Evolutionary conservation across 768 basidiomycete species (phyloP).

Genomic region (Nevesoporus exiguus): DNA sequence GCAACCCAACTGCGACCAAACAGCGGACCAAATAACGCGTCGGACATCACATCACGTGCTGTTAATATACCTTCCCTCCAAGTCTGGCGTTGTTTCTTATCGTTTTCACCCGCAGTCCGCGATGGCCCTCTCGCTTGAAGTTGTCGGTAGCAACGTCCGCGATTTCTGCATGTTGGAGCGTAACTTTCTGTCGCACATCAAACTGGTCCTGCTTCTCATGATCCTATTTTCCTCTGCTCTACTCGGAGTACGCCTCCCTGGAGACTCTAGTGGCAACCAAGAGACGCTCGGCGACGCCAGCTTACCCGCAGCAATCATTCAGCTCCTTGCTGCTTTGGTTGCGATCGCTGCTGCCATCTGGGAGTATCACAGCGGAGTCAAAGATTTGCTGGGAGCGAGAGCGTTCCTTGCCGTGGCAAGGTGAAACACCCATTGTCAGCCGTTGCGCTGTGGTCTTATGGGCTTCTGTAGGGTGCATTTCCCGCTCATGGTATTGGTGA

Average conservation of each 20-base stretch:
- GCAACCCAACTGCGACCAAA: slow-evolving; percentile 42
- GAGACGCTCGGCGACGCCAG: slow-evolving; percentile 29
- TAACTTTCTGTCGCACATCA: slow-evolving; percentile 67
- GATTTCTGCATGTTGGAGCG: slow-evolving; percentile 80
- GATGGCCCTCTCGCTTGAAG: slow-evolving; percentile 33
- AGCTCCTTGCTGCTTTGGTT: slow-evolving; percentile 50
- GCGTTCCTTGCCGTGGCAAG: slow-evolving; percentile 59
- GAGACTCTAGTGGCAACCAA: slow-evolving; percentile 23
- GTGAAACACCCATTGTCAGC: slow-evolving; percentile 34
- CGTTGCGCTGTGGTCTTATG: slow-evolving; percentile 3
- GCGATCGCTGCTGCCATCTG: slow-evolving; percentile 56
- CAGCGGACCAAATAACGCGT: slow-evolving; percentile 34
- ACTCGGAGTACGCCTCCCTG: slow-evolving; percentile 56
- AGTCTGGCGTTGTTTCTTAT: neutral
- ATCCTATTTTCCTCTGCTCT: slow-evolving; percentile 63
- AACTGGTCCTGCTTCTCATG: slow-evolving; percentile 60
- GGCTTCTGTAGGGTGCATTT: slow-evolving; percentile 43
- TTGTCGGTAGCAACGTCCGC: slow-evolving; percentile 59
- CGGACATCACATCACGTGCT: slow-evolving; percentile 16
- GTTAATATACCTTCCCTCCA: neutral
- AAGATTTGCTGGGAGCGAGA: slow-evolving; percentile 53
- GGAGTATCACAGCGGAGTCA: slow-evolving; percentile 61
- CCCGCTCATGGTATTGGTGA: slow-evolving; percentile 48
- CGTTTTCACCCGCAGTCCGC: too few species aligned
- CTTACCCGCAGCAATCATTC: slow-evolving; percentile 50